Percentiles rank a stretch among this genome's conserved stretches.
Conservation (phyloP, 1,284 basidiomycete genomes). For the Phylloporus sp. region DNA sequence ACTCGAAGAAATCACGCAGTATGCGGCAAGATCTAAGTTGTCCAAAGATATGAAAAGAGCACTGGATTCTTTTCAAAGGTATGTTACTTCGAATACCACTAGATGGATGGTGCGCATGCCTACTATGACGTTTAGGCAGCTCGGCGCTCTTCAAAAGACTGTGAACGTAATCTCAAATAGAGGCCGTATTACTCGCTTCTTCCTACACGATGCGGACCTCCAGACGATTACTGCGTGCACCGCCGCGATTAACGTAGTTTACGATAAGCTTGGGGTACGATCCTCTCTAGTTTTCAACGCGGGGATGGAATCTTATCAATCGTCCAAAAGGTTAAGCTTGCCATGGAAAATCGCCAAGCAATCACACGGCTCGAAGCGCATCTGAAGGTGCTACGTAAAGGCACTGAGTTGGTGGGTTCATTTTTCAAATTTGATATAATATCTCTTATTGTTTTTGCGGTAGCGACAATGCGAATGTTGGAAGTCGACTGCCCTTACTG, state of each 20-base stretch:
- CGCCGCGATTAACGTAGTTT: slow-evolving; percentile 14
- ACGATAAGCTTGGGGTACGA: slow-evolving; percentile 19
- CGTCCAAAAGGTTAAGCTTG: slow-evolving; percentile 1
- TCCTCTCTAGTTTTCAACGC: not conserved
- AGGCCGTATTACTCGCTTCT: slow-evolving; percentile 7
- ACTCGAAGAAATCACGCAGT: slow-evolving; percentile 17
- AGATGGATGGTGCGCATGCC: not conserved
- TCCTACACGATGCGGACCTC: slow-evolving; percentile 20
- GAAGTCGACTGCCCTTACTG: not conserved
- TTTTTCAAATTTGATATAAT: not conserved
- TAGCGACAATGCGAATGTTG: slow-evolving; percentile 20
- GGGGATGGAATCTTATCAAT: not conserved
- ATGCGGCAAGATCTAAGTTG: not conserved
- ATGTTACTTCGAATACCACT: not conserved
- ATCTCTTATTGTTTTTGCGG: slow-evolving; percentile 3
- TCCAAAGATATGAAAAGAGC: slow-evolving; percentile 1
- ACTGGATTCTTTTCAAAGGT: slow-evolving; percentile 11
- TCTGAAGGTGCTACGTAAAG: not conserved
- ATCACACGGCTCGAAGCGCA: slow-evolving; percentile 19
- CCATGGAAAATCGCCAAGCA: slow-evolving; percentile 11
- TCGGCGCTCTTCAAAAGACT: slow-evolving; percentile 10
- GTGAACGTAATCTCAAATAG: slow-evolving; percentile 18
- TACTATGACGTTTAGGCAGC: slow-evolving; percentile 12
- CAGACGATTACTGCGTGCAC: slow-evolving; percentile 10
- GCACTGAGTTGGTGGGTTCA: slow-evolving; percentile 3